Percentiles rank a stretch among this genome's conserved stretches.
Evolutionary conservation across 2,329 filamentous ascomycete species (phyloP).

Genomic region (Berkeleyomyces basicola): DNA sequence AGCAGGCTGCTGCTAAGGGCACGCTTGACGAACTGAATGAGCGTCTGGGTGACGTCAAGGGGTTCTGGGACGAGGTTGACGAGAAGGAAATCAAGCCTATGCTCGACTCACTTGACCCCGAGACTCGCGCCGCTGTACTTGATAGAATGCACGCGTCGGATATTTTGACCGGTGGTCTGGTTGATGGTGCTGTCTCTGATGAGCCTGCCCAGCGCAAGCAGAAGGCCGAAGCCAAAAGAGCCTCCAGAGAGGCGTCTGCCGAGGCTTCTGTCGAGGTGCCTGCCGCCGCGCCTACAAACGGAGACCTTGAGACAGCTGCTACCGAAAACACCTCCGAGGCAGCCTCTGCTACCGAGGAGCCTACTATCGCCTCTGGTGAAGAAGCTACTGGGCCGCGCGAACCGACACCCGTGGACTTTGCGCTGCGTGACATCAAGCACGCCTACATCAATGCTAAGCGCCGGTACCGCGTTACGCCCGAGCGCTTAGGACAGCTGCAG

Average conservation of each 20-base stretch:
- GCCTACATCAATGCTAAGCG: constrained; percentile 73
- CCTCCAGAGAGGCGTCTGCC: constrained; percentile 15
- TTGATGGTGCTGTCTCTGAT: constrained; percentile 15
- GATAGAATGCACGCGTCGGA: constrained; percentile 35
- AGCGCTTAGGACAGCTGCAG: constrained; percentile 60
- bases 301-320: not conserved
- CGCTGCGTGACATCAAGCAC: constrained; percentile 53
- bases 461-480: constrained; percentile 60
- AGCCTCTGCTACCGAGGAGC: constrained; percentile 11
- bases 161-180: constrained; percentile 5
- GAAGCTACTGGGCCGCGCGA: constrained; percentile 16
- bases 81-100: constrained; percentile 63
- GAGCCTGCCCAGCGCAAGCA: constrained; percentile 13
- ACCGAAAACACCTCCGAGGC: constrained; percentile 1
- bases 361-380: constrained; percentile 6
- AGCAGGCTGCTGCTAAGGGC: constrained; percentile 56
- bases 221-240: constrained; percentile 11
- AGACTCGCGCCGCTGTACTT: constrained; percentile 44
- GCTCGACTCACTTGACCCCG: constrained; percentile 43
- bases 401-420: constrained; percentile 40
- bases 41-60: constrained; percentile 59
- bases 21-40: constrained; percentile 51
- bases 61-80: constrained; percentile 73
- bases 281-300: constrained; percentile 7
- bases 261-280: constrained; percentile 14